Base-by-base conservation (phyloP, 306 rosid species). In the Rosa chinensis region DNA sequence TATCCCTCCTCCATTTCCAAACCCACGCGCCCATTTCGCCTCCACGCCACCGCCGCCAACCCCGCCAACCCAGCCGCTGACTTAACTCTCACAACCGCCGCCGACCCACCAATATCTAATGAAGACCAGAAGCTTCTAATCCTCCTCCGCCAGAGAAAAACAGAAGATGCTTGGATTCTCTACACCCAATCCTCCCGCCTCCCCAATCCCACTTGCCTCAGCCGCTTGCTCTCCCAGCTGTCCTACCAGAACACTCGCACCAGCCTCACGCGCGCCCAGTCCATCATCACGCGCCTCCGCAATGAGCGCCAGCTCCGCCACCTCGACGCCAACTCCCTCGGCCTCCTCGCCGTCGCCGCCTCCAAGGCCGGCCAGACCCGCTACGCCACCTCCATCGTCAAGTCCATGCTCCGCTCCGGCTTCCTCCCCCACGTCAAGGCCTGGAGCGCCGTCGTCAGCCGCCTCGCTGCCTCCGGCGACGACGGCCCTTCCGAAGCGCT, bases 331-430 rank as follows among this genome's bases (percentile, higher is more conserved):
- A 92, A 95, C 20, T 88, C 89, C 80, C 99, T 95, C 43, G 97
- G 97, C 73, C 91, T 95, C 40, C 95, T 95, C 21, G 97, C 99
- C 32, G 93, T 79, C 37, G 87, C 99, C 6, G 95, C 99, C 4
- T 58, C 90, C 48, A 88, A 89, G 81, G 81, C 92, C 5, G 95
- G 97, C 37, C 91, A 92, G 82, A 91, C 90, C 5, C 84, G 86
- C 53, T 95, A 95, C 62, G 97, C 99, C 76, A 73, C 90, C 32
- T 95, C 99, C 5, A 75, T 95, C 25, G 73, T 95, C 77, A 93
- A 89, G 79, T 95, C 99, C 90, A 95, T 95, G 99, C 97, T 95
- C 82, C 99, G 99, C 53, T 91, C 99, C 11, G 97, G 99, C 47
- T 92, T 89, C 81, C 97, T 95, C 37, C 99, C 99, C 37, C 95